Percentiles rank a stretch among this genome's conserved stretches.
phyloP scores from a whole-genome alignment of 768 basidiomycete species.

The Auriscalpium orientale region DNA sequence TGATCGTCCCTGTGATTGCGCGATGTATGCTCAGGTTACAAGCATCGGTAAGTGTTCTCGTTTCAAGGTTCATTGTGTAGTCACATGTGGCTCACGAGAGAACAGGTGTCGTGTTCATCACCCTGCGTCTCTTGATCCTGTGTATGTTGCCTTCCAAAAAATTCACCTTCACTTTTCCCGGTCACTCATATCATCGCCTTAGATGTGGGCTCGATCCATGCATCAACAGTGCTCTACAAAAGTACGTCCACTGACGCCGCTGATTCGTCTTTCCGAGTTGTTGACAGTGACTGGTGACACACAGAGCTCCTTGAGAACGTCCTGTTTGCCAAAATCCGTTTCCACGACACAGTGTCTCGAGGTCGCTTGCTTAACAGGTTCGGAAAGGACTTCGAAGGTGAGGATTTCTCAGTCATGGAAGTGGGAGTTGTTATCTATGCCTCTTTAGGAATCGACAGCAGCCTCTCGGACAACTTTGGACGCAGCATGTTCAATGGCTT shows the following conservation, averaged over 20 bases:
- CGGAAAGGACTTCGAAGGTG: constrained; percentile 85
- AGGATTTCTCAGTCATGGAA: not conserved
- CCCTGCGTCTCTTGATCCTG: constrained; percentile 61
- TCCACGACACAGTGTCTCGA: constrained; percentile 87
- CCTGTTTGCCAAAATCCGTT: constrained; percentile 82
- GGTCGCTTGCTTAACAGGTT: constrained; percentile 79
- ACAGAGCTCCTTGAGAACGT: constrained; percentile 66
- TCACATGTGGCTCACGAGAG: not conserved
- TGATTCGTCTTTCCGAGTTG: not conserved
- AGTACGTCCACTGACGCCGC: constrained; percentile 26
- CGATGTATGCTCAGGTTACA: too few relatives aligned
- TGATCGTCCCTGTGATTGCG: too few relatives aligned
- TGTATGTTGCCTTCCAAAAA: constrained; percentile 36
- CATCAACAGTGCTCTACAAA: constrained; percentile 71
- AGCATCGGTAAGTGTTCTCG: too few relatives aligned
- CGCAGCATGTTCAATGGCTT: constrained; percentile 65
- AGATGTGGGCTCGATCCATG: constrained; percentile 76
- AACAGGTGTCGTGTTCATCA: constrained; percentile 48
- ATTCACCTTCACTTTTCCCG: not conserved
- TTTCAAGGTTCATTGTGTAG: too few relatives aligned
- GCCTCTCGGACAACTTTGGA: constrained; percentile 78
- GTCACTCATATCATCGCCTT: constrained; percentile 10
- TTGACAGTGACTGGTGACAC: constrained; percentile 1
- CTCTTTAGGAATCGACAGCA: constrained; percentile 67
- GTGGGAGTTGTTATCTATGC: constrained; percentile 6